These are phyloP conservation scores for Aeschynomene evenia DNA, from an alignment of 306 rosid species.

Conservation along the genomic window DNA sequence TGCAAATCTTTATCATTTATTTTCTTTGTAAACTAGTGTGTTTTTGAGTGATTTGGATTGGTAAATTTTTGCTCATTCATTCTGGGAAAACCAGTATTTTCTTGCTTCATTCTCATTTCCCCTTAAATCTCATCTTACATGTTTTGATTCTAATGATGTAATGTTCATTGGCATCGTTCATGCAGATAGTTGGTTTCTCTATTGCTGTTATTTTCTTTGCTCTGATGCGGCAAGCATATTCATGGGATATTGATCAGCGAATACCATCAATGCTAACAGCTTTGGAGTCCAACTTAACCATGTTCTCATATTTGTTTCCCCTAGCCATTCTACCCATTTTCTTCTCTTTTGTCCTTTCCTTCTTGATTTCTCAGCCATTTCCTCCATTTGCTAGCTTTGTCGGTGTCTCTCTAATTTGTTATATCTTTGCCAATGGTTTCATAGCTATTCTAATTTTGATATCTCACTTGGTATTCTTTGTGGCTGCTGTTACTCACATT, in stretches of 20 bases:
- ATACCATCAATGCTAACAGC: slow-evolving; percentile 82
- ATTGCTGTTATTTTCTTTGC: slow-evolving; percentile 76
- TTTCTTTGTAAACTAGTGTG: neutral
- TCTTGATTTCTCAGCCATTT: slow-evolving; percentile 60
- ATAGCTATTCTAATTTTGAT: slow-evolving; percentile 62
- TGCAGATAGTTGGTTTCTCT: slow-evolving; percentile 92
- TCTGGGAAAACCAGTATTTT: neutral
- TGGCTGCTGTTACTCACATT: slow-evolving; percentile 72
- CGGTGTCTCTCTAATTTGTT: slow-evolving; percentile 68
- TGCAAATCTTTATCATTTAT: neutral
- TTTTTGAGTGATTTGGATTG: slow-evolving; percentile 7
- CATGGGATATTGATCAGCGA: slow-evolving; percentile 74
- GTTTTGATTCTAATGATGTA: slow-evolving; percentile 20
- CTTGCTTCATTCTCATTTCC: slow-evolving; percentile 13
- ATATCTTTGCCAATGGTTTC: slow-evolving; percentile 76
- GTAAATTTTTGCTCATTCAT: slow-evolving; percentile 9
- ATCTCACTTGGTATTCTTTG: slow-evolving; percentile 74
- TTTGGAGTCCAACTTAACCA: slow-evolving; percentile 76
- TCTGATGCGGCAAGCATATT: slow-evolving; percentile 83
- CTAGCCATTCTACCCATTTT: slow-evolving; percentile 71
- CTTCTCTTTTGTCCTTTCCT: slow-evolving; percentile 58
- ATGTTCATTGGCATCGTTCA: slow-evolving; percentile 34
- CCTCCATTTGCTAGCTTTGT: slow-evolving; percentile 73
- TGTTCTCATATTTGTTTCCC: slow-evolving; percentile 57
- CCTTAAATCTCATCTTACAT: slow-evolving; percentile 22